Evolutionary conservation across 352 stramenopile species (phyloP), one percentile per base, ranked within the genome.

Genomic region (Pythium coloratum): DNA sequence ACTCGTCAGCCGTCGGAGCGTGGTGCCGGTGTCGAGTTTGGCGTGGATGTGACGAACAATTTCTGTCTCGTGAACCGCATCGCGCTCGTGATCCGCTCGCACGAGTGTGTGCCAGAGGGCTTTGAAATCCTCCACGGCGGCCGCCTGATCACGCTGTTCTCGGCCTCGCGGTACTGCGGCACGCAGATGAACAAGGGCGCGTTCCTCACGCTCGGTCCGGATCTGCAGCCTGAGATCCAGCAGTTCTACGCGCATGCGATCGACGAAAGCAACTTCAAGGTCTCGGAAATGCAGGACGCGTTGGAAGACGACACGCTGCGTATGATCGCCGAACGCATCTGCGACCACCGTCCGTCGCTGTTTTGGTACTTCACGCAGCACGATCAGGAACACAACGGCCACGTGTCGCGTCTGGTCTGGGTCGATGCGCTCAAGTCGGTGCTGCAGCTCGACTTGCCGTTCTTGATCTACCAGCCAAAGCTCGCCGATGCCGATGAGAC

Each of bases 351-450:
- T 51, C 82, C 91, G 28, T 95, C 90, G 42, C 75, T 98, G 10
- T 98, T 94, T 73, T 98, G 93, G 92, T 97, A 97, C 72, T 98
- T 97, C 55, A 97, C 91, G 50, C 89, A 97, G 69, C 82, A 97
- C 64, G 92, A 97, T 66, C 87, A 94, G n/a, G 86, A 95, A 42
- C 84, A 95, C 76, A 90, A 92, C 13, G 92, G 93, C 24, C 83
- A 75, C 0, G 83, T 97, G 51, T 86, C 85, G 33, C 82, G 89
- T 4, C 77, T 97, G 26, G 82, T 97, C 51, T 98, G 92, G 92
- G 88, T 93, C 0, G 89, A 97, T 28, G 92, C 90, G 12, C 72
- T 98, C 64, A 91, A 91, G 30, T 96, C 89, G 1, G 92, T 98
- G n/a, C 72, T 98, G 47, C 81, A 94, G 64, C 70, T 97, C 8